Conservation (phyloP, 495 filamentous ascomycete genomes). For the Neurospora discreta region DNA sequence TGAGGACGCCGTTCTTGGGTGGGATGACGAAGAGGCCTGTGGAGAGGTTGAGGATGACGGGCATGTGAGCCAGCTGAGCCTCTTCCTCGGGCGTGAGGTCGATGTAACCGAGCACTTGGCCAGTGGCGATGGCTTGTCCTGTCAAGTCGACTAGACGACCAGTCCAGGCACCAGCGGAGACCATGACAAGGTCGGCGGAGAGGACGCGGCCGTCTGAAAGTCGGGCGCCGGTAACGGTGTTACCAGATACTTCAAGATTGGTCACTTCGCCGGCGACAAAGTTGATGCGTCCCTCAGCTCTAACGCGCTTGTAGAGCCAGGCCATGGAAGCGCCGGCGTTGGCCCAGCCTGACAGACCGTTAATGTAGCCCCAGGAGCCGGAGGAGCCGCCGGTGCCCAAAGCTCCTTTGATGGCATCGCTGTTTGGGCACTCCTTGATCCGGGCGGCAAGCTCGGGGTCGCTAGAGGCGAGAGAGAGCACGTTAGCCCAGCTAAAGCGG, state of each 20-base stretch:
- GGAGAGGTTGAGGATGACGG: constrained; percentile 67
- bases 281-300: constrained; percentile 45
- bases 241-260: constrained; percentile 34
- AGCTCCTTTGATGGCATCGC: constrained; percentile 38
- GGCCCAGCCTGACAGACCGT: constrained; percentile 70
- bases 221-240: constrained; percentile 38
- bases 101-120: constrained; percentile 72
- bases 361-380: constrained; percentile 69
- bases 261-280: constrained; percentile 54
- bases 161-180: constrained; percentile 85
- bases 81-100: constrained; percentile 59
- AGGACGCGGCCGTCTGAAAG: constrained; percentile 43
- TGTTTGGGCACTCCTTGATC: constrained; percentile 39
- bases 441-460: constrained; percentile 31
- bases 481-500: constrained; percentile 53
- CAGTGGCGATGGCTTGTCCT: constrained; percentile 65
- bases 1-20: constrained; percentile 56
- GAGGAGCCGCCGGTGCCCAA: constrained; percentile 37
- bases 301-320: constrained; percentile 43
- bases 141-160: constrained; percentile 62
- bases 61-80: constrained; percentile 47
- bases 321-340: constrained; percentile 66
- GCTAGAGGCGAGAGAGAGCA: constrained; percentile 29
- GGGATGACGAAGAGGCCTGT: constrained; percentile 79
- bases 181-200: constrained; percentile 59